phyloP scores from a whole-genome alignment of 805 yeast species.

The Suhomyces tanzawaensis region DNA sequence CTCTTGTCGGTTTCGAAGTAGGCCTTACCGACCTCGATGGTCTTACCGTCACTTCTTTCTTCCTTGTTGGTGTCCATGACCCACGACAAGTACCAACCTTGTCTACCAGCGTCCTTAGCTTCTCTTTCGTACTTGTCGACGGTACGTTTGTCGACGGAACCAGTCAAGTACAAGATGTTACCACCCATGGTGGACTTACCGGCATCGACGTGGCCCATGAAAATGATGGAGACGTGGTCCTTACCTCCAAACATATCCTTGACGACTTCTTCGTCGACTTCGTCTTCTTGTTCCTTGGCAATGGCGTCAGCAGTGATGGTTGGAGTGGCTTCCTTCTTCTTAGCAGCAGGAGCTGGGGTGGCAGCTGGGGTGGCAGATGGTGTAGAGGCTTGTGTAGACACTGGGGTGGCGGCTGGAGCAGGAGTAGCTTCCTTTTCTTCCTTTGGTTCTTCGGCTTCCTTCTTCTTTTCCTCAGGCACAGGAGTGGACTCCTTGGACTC shows the following conservation, averaged over 20 bases:
- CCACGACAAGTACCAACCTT: constrained; percentile 99
- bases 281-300: constrained; percentile 71
- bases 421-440: constrained; percentile 11
- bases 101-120: constrained; percentile 99
- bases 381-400: constrained; percentile 10
- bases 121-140: constrained; percentile 97
- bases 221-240: constrained; percentile 93
- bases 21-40: constrained; percentile 98
- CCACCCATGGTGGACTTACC: constrained; percentile 99
- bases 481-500: constrained; percentile 22
- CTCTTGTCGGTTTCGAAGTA: constrained; percentile 97
- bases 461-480: constrained; percentile 15
- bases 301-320: constrained; percentile 46
- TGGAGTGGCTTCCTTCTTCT: constrained; percentile 19
- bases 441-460: constrained; percentile 13
- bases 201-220: constrained; percentile 99
- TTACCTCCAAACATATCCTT: constrained; percentile 95
- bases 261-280: constrained; percentile 81
- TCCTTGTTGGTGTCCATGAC: constrained; percentile 99
- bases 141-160: constrained; percentile 97
- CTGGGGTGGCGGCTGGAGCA: constrained; percentile 13
- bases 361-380: constrained; percentile 14
- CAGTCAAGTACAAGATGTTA: constrained; percentile 86
- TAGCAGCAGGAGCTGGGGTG: constrained; percentile 13
- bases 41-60: constrained; percentile 98